A percentile compares a stretch with the other conserved stretches of the same genome.
Conservation (phyloP, 148 eudicot species). For the Rhododendron simsii region DNA sequence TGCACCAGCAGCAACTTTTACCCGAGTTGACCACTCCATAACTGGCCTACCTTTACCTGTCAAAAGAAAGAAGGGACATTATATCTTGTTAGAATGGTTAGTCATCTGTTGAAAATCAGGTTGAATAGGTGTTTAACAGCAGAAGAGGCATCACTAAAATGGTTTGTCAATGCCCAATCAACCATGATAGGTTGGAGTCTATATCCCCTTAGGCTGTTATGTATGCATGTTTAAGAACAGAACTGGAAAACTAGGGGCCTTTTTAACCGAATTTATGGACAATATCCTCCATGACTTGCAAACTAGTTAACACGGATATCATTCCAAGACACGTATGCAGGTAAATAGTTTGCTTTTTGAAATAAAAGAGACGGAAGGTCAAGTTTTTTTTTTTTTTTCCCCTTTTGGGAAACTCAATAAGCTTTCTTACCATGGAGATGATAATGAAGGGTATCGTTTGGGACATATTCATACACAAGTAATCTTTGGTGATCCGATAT, state of each 20-base stretch:
- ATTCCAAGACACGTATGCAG: not conserved
- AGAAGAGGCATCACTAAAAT: not conserved
- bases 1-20: conserved; percentile 80
- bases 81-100: not conserved
- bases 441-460: conserved; percentile 77
- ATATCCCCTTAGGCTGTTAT: not conserved
- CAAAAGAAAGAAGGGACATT: not conserved
- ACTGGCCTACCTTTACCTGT: conserved; percentile 63
- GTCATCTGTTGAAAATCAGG: not conserved
- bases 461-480: conserved; percentile 88
- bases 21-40: conserved; percentile 74
- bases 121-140: not conserved
- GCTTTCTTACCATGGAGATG: conserved; percentile 78
- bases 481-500: conserved; percentile 68
- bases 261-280: not conserved
- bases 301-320: not conserved
- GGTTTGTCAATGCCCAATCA: not conserved
- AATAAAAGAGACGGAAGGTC: not conserved
- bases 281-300: not conserved
- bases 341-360: not conserved
- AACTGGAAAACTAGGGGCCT: not conserved
- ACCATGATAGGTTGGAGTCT: not conserved
- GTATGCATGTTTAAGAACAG: not conserved
- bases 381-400: not conserved
- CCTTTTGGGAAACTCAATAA: not conserved